Base-by-base conservation (phyloP, 2,329 filamentous ascomycete species). In the Monilinia fructigena region DNA sequence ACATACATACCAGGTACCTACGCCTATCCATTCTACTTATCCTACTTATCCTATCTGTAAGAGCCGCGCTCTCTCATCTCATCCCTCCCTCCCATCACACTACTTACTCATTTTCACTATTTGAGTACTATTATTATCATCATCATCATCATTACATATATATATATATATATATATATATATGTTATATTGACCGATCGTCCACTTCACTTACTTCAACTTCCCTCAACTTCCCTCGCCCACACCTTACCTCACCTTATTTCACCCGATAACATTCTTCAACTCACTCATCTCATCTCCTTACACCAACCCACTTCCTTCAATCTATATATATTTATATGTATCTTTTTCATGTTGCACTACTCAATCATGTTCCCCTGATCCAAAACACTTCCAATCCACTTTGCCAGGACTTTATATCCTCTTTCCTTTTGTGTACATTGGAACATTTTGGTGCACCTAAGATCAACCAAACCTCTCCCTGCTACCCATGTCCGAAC, bases 371-470 rank as follows among this genome's bases (percentile, higher is more conserved):
- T 31, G n/a, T 56, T 18, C 52, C 62, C 62, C 62, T 64, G 52
- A 64, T 58, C 42, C 53, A 64, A 55, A 58, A n/a, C 40, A 20
- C n/a, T 31, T 16, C 42, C 40, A 64, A 63, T 58, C 62, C 62
- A 64, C 62, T 56, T 42, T 26, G 50, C 31, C 50, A 58, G 62
- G 40, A 40, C 16, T 56, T 38, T 20, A 42, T 20, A 42, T 64
- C 20, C 53, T 47, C 50, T 40, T 56, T 31, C 26, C 40, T 4
- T 56, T 56, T 38, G 40, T 48, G 28, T 35, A 31, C 48, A 42
- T 42, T 42, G 12, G 40, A 79, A 55, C 50, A 55, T 14, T 26
- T 28, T 35, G 35, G 60, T 63, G 60, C 35, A 28, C 65, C 45
- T 31, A n/a, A 52, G 48, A 54, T 47, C 23, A 31, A 23, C 38